Evolutionary conservation across 2,329 filamentous ascomycete genomes (phyloP).

Genomic region (Nigrograna mackinnonii): DNA sequence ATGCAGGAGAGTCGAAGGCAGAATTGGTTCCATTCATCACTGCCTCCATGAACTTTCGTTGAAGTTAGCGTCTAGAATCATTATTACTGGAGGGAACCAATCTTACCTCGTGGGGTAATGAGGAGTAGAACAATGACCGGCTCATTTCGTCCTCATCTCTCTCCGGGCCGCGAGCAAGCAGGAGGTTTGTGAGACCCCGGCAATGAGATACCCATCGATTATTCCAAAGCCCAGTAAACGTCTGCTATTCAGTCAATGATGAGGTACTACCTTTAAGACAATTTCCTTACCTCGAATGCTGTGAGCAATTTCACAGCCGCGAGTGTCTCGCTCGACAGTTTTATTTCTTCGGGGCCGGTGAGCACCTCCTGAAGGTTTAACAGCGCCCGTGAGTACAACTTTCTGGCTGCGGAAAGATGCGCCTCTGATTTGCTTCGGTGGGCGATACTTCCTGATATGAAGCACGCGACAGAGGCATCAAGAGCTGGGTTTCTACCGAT

Average conservation of each 20-base stretch:
- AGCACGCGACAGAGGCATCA: not conserved
- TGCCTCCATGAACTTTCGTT: conserved; percentile 7
- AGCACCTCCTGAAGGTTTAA: conserved; percentile 2
- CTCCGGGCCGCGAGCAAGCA: conserved; percentile 6
- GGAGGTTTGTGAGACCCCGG: conserved; percentile 5
- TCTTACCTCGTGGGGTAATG: conserved; percentile 7
- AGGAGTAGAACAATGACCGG: conserved; percentile 8
- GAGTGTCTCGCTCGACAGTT: conserved; percentile 6
- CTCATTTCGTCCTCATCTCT: conserved; percentile 10
- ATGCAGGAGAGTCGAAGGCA: conserved; percentile 5
- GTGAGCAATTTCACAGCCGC: conserved; percentile 10
- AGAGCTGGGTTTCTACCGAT: not conserved
- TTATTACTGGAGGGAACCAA: not conserved
- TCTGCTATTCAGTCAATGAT: too few relatives aligned
- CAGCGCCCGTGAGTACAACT: conserved; percentile 4
- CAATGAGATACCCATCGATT: conserved; percentile 8
- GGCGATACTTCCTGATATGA: not conserved
- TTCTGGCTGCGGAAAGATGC: not conserved
- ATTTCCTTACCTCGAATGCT: conserved; percentile 7
- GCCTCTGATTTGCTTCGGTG: not conserved
- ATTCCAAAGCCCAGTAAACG: conserved; percentile 5
- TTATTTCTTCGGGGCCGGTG: not conserved
- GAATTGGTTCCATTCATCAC: conserved; percentile 4
- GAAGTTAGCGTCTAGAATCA: not conserved
- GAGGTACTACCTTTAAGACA: not conserved